Evolutionary conservation across 768 basidiomycete species (phyloP), one percentile per base, ranked within the genome.

Genomic region (Suillus subaureus): DNA sequence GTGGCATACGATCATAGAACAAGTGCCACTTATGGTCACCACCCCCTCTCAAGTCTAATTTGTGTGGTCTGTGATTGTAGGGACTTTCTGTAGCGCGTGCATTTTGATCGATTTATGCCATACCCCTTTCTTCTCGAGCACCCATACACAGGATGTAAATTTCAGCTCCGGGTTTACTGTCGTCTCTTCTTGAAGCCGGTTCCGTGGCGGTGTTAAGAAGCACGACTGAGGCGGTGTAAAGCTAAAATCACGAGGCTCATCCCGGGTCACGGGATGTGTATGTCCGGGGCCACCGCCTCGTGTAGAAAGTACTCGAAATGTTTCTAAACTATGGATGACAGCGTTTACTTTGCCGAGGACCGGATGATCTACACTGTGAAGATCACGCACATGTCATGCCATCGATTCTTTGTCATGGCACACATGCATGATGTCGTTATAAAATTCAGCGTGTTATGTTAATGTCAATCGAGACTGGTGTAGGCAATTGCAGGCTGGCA

Each of bases 201-300:
- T 21, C n/a, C 31, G 54, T 55, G 21, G 54, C 16, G 4, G 52
- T 31, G 31, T 6, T 31, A 55, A 55, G 54, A 54, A 54, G 28
- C 31, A 55, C 18, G 52, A 31, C 52, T 18, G 52, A 55, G 33
- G 54, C 28, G 11, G 54, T 33, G 54, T 54, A 55, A 55, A 55
- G 31, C 31, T 55, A 55, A 55, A 55, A 33, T 55, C 31, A 55
- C 54, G 54, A 55, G 31, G 31, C 54, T 21, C 52, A 54, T 54
- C 28, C 12, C 54, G 54, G 54, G 31, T 13, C 31, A 13, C 54
- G 31, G 54, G 31, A 33, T 1, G 18, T 33, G 6, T 33, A 33
- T n/a, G 31, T 33, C 54, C 31, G 52, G 28, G 8, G 9, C 26
- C 7, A 52, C 51, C 26, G 6, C 49, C 49, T 28, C n/a, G n/a